phyloP scores from a whole-genome alignment of 306 rosid species.

The Comarum palustre region DNA sequence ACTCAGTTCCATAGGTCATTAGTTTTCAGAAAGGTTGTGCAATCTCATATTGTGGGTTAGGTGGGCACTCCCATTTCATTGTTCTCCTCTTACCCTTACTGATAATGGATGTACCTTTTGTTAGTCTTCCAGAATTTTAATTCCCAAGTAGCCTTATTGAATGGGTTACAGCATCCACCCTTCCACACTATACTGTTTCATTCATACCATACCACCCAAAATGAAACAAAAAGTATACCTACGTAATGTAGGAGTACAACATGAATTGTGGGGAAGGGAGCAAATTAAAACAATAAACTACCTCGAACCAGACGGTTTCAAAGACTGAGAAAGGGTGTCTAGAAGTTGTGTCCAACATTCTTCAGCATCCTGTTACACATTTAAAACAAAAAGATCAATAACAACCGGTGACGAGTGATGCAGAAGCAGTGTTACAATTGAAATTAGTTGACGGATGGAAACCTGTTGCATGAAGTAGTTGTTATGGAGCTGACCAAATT shows the following conservation, averaged over 20 bases:
- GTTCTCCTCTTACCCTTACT: too few relatives aligned
- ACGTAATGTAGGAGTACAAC: too few relatives aligned
- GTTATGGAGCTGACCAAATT: conserved; percentile 91
- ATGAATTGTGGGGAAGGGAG: not conserved
- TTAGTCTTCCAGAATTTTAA: too few relatives aligned
- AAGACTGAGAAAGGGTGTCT: conserved; percentile 92
- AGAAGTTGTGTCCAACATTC: conserved; percentile 99
- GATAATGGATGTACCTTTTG: too few relatives aligned
- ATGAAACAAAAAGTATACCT: too few relatives aligned
- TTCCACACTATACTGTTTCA: too few relatives aligned
- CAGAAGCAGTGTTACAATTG: conserved; percentile 16
- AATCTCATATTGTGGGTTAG: not conserved
- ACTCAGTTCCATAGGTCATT: not conserved
- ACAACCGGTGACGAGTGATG: conserved; percentile 15
- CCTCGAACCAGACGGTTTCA: conserved; percentile 74
- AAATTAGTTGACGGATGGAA: conserved; percentile 16
- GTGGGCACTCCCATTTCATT: too few relatives aligned
- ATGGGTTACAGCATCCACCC: too few relatives aligned
- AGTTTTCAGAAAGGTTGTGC: conserved; percentile 11
- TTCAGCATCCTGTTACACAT: conserved; percentile 82
- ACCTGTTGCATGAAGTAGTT: conserved; percentile 97
- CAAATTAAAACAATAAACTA: conserved; percentile 22
- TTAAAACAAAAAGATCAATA: conserved; percentile 20
- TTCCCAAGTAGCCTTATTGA: too few relatives aligned
- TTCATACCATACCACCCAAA: too few relatives aligned